Evolutionary conservation across 345 rosid species (phyloP), one percentile per base, ranked within the genome.

Genomic region (Ricinus communis): DNA sequence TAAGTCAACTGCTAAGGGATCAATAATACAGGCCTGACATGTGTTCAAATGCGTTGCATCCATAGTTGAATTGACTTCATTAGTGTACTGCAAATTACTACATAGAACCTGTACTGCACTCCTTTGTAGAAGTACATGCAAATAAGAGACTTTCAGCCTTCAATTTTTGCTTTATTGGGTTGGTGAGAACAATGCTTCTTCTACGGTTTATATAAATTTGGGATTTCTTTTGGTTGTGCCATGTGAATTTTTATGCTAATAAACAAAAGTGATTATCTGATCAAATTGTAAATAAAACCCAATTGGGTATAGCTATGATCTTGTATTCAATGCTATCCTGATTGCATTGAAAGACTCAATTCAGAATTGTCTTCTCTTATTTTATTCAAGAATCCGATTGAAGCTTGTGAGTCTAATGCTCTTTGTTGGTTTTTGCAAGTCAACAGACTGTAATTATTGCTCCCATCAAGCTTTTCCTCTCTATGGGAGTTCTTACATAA

Each of bases 41-140:
- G 19, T 71, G 74, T 63, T 66, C 8, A 6, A 49, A 22, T 43
- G 36, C 11, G 19, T 64, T 24, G 15, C 24, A 33, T 30, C 54
- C 75, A 38, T 50, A 14, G 46, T 36, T 27, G 40, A 45, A 49
- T n/a, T 65, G 0, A 18, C 25, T 22, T 62, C 16, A 41, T 10
- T 7, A n/a, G 52, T 80, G 80, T 82, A 80, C 80, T 82, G 36
- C 83, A 77, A 62, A 8, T 51, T 67, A 13, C 18, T 13, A 21
- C 12, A 33, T 22, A 4, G 15, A 51, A 5, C 15, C 46, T 5
- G 4, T 22, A 21, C 67, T 75, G 83, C 80, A 82, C 80, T 74
- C 50, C 81, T 45, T 57, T 75, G 76, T 36, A 74, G n/a, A n/a
- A n/a, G 83, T 76, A 82, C 85, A 79, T 56, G 50, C 2, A 40